A percentile compares a stretch with the other conserved stretches of the same genome.
Conservation (phyloP, 441 rosid genomes). For the Brassica balearica region DNA sequence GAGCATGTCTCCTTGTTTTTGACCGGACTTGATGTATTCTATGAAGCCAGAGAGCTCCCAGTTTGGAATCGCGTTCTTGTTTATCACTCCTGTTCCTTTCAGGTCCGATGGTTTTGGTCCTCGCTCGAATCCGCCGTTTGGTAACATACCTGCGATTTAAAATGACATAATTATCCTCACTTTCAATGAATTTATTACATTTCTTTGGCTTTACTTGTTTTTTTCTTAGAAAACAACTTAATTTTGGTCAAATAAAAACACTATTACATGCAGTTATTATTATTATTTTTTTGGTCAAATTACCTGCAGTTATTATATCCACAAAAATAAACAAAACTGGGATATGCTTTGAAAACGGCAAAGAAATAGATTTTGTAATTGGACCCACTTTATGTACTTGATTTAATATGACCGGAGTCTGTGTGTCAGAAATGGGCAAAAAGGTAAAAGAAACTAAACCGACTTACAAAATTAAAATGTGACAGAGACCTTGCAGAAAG, state of each 20-base stretch:
- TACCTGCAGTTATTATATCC: neutral
- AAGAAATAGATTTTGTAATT: constrained; percentile 1
- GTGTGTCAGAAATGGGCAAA: constrained; percentile 30
- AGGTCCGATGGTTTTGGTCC: constrained; percentile 59
- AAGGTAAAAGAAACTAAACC: constrained; percentile 21
- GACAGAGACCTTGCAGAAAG: neutral
- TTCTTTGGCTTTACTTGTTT: neutral
- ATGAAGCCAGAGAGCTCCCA: constrained; percentile 67
- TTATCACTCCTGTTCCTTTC: constrained; percentile 58
- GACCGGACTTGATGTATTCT: constrained; percentile 69
- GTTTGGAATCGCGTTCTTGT: constrained; percentile 52
- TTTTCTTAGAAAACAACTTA: neutral
- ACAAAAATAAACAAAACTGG: too few species aligned
- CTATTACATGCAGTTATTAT: neutral
- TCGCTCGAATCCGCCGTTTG: constrained; percentile 67
- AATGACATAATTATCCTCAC: neutral
- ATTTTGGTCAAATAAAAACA: neutral
- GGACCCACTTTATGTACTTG: constrained; percentile 13
- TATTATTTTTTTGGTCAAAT: neutral
- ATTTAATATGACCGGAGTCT: neutral
- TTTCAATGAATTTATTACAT: neutral
- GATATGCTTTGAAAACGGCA: neutral
- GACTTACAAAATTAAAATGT: constrained; percentile 11
- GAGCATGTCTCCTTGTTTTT: constrained; percentile 78
- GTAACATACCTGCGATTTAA: constrained; percentile 51